Evolutionary conservation across 306 rosid genomes (phyloP).

Genomic region (Biancaea sappan): DNA sequence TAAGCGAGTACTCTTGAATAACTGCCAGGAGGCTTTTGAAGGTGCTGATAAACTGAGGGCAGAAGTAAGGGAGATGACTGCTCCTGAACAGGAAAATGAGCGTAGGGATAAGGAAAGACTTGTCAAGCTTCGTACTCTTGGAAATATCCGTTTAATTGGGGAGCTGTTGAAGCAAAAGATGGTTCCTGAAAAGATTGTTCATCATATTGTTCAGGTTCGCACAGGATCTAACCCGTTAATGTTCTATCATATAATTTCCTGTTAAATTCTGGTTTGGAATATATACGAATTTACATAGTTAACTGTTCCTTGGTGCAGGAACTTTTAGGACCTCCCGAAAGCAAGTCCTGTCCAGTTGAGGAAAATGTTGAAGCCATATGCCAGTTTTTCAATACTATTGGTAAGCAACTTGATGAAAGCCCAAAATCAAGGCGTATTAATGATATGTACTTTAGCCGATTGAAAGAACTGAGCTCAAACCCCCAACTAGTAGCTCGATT

Average conservation of each 20-base stretch:
- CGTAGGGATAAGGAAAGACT: conserved; percentile 86
- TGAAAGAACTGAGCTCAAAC: conserved; percentile 74
- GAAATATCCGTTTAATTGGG: conserved; percentile 93
- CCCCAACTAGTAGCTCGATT: conserved; percentile 79
- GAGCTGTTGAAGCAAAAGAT: conserved; percentile 98
- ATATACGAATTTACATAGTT: conserved; percentile 18
- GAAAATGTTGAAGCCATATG: conserved; percentile 98
- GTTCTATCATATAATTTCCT: conserved; percentile 9
- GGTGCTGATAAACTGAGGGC: conserved; percentile 82
- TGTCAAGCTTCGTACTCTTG: conserved; percentile 88
- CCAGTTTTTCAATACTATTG: conserved; percentile 92
- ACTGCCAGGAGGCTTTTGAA: conserved; percentile 98
- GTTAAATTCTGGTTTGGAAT: conserved; percentile 21
- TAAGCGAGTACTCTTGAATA: conserved; percentile 83
- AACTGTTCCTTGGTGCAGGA: conserved; percentile 58
- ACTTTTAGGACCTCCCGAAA: conserved; percentile 78
- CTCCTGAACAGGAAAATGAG: conserved; percentile 87
- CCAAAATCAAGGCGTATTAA: conserved; percentile 79
- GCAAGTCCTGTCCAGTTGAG: conserved; percentile 85
- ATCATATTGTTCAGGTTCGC: conserved; percentile 90
- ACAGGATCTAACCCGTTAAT: conserved; percentile 28
- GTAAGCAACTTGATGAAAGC: conserved; percentile 92
- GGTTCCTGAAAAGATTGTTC: conserved; percentile 97
- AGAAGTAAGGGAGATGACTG: conserved; percentile 80
- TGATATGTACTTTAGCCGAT: conserved; percentile 67